Percentiles rank a stretch among this genome's conserved stretches.
Conservation (phyloP, 176 grass and related monocot species). For the Pontederia crassipes region DNA sequence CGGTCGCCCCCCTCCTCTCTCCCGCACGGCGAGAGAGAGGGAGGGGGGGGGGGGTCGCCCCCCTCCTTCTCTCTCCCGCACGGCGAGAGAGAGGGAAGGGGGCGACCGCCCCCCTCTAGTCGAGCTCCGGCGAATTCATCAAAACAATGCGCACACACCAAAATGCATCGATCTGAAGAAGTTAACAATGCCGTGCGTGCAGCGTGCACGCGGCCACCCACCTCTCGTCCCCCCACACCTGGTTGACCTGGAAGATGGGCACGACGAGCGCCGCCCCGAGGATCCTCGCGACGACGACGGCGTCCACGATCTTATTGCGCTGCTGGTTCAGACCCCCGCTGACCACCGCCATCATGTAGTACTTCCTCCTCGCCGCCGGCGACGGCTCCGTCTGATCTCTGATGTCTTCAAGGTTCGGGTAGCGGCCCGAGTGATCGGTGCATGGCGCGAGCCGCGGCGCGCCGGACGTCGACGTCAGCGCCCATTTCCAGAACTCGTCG, state of each 20-base stretch:
- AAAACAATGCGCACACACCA: no score
- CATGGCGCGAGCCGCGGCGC: conserved; percentile 7
- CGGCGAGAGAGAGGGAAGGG: no score
- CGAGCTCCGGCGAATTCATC: no score
- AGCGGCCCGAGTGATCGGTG: conserved; percentile 10
- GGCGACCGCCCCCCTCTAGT: no score
- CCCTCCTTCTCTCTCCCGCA: no score
- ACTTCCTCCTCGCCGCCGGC: neutral
- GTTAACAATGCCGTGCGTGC: neutral
- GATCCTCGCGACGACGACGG: conserved; percentile 30
- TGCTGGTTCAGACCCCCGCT: conserved; percentile 41
- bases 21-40: no score
- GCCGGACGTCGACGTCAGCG: neutral
- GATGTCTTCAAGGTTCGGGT: no score
- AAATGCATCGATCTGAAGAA: no score
- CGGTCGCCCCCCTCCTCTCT: no score
- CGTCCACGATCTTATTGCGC: conserved; percentile 37
- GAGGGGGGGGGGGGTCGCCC: no score
- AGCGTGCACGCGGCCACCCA: neutral
- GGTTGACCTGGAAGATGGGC: conserved; percentile 34
- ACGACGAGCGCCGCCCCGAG: conserved; percentile 28
- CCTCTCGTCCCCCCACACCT: conserved; percentile 42
- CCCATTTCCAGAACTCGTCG: conserved; percentile 29
- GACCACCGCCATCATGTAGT: conserved; percentile 38
- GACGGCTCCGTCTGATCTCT: neutral